A percentile compares a stretch with the other conserved stretches of the same genome.
These are phyloP conservation scores for Leccinum subrobustum DNA, from an alignment of 1,284 basidiomycete genomes.

Conservation along the genomic window DNA sequence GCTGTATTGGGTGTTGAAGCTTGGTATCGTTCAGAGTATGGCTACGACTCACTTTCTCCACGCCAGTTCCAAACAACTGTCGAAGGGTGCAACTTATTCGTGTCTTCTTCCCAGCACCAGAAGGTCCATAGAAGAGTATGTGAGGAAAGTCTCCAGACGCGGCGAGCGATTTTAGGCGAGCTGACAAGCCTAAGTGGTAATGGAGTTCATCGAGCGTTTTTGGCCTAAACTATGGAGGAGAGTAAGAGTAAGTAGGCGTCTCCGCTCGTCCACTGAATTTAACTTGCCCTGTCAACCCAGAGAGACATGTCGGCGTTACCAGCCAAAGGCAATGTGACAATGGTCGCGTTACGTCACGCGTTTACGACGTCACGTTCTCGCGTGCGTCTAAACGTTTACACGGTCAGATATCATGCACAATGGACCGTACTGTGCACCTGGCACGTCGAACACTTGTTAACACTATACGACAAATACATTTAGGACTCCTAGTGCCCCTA, in stretches of 20 bases:
- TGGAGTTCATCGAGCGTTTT: slow-evolving; percentile 83
- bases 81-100: slow-evolving; percentile 87
- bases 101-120: slow-evolving; percentile 98
- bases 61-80: slow-evolving; percentile 89
- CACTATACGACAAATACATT: no score
- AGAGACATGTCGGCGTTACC: slow-evolving; percentile 62
- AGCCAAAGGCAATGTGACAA: slow-evolving; percentile 6
- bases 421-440: no score
- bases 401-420: no score
- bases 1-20: slow-evolving; percentile 44
- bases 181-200: slow-evolving; percentile 84
- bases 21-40: not conserved
- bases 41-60: slow-evolving; percentile 74
- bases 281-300: slow-evolving; percentile 81
- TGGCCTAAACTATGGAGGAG: slow-evolving; percentile 72
- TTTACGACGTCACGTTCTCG: slow-evolving; percentile 17
- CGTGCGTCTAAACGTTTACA: no score
- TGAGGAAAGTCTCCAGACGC: slow-evolving; percentile 95
- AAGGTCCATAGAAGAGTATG: slow-evolving; percentile 96
- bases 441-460: no score
- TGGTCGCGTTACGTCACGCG: slow-evolving; percentile 28
- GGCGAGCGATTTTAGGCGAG: slow-evolving; percentile 79
- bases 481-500: no score
- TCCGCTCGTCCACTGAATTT: not conserved
- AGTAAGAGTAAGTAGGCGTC: slow-evolving; percentile 1